These are phyloP conservation scores for Chenopodium suecicum DNA, from an alignment of 148 eudicot species.

Conservation along the genomic window DNA sequence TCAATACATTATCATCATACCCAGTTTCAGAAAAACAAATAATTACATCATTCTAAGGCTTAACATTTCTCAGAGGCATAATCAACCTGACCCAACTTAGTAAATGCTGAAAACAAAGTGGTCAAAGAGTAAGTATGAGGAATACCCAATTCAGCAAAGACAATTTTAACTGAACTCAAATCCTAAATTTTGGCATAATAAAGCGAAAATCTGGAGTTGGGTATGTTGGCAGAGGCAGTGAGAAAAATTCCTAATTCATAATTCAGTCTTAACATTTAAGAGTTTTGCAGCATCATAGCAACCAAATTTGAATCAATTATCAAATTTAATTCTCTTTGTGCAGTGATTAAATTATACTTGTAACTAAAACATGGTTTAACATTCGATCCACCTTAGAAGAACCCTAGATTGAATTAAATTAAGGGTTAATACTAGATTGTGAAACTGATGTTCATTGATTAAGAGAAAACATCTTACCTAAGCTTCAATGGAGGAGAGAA, in stretches of 20 bases:
- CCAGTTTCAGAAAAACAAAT: conserved; percentile 65
- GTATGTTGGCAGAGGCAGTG: conserved; percentile 46
- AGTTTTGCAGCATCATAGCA: no score
- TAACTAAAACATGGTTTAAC: no score
- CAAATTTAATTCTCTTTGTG: no score
- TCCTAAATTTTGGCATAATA: conserved; percentile 57
- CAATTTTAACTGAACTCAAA: conserved; percentile 44
- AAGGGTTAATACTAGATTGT: no score
- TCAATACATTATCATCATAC: conserved; percentile 35
- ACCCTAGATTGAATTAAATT: no score
- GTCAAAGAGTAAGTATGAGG: conserved; percentile 90
- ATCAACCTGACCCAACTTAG: conserved; percentile 56
- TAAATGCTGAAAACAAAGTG: conserved; percentile 61
- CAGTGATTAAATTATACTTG: no score
- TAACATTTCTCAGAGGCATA: conserved; percentile 50
- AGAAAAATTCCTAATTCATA: neutral
- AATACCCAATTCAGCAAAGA: conserved; percentile 46
- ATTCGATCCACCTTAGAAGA: no score
- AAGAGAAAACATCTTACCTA: no score
- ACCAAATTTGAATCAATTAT: no score
- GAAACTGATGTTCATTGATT: no score
- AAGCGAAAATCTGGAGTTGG: conserved; percentile 41
- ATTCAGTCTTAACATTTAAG: no score
- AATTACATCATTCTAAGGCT: conserved; percentile 75
- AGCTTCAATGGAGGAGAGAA: no score